Percentiles rank a stretch among this genome's conserved stretches.
phyloP scores from a whole-genome alignment of 257 asterid genomes.

The Coffea canephora region DNA sequence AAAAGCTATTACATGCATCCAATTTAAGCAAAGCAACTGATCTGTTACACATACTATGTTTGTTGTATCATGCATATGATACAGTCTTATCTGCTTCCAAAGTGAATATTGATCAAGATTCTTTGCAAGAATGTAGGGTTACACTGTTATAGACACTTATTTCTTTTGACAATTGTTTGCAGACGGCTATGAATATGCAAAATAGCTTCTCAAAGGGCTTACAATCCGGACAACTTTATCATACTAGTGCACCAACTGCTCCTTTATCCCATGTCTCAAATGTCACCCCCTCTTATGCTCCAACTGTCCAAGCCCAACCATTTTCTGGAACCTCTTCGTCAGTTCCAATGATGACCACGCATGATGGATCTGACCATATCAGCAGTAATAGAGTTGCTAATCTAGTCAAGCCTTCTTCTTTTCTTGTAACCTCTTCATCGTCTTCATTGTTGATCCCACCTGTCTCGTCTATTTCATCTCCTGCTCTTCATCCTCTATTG shows the following conservation, averaged over 20 bases:
- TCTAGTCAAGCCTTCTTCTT: conserved; percentile 45
- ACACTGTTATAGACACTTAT: neutral
- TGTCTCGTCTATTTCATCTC: conserved; percentile 17
- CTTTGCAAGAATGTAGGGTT: neutral
- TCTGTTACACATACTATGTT: neutral
- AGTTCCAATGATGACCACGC: conserved; percentile 15
- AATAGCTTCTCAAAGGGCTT: conserved; percentile 21
- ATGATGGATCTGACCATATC: conserved; percentile 23
- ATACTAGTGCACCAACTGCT: conserved; percentile 10
- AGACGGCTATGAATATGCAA: conserved; percentile 32
- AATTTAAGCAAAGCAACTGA: neutral
- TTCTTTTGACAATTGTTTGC: conserved; percentile 13
- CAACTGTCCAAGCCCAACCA: conserved; percentile 29
- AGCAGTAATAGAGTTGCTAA: conserved; percentile 16
- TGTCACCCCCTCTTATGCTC: conserved; percentile 21
- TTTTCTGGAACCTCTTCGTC: conserved; percentile 20
- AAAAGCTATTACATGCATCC: neutral
- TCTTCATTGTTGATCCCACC: conserved; percentile 25
- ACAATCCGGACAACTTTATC: conserved; percentile 24
- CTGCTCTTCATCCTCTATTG: conserved; percentile 28
- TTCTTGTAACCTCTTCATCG: conserved; percentile 30
- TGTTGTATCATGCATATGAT: no score
- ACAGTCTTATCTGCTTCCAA: neutral
- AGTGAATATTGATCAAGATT: neutral
- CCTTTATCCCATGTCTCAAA: conserved; percentile 25